Evolutionary conservation across 768 basidiomycete genomes (phyloP), one percentile per base, ranked within the genome.

Genomic region (Hypholoma fasciculare): DNA sequence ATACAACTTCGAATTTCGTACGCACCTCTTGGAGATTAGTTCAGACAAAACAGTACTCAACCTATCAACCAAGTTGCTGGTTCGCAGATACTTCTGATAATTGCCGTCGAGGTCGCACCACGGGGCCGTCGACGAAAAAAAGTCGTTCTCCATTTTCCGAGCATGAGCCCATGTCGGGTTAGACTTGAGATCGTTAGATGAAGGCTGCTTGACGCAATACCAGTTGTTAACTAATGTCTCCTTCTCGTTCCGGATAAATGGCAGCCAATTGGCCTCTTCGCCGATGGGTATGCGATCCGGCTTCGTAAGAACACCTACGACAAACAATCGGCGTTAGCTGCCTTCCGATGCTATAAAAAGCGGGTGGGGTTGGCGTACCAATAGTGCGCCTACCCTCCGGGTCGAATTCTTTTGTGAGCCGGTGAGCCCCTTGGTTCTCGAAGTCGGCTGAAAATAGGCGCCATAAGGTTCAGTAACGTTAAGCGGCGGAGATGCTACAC

Each of bases 371-470:
- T 34, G 30, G n/a, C 79, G 13, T 59, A 89, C 90, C 89, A 14
- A 92, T 86, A 0, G 89, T 92, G 4, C 89, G 78, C 50, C 77
- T 78, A 0, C 90, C 89, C 1, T 82, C 71, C 0, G 85, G 82
- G 59, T 92, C 89, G 49, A 80, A 72, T 13, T 72, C 50, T 63
- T 85, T 86, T 0, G 88, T 83, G 0, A 92, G 72, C n/a, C 80
- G 74, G 57, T 87, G 84, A 0, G 90, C 90, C 0, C 86, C 87
- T 67, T 92, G 90, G 43, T 90, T 93, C 62, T 92, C 88, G 17
- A 89, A 89, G 60, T 93, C 89, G 52, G 89, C 91, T 92, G 47
- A 30, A 9, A 34, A 34, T 34, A 34, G 30, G 30, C 30, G 30
- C 30, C 30, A 34, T 26, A 16, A 54, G 9, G 47, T 43, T 20